phyloP scores from a whole-genome alignment of 2,329 filamentous ascomycete genomes.

The Alternaria metachromatica region DNA sequence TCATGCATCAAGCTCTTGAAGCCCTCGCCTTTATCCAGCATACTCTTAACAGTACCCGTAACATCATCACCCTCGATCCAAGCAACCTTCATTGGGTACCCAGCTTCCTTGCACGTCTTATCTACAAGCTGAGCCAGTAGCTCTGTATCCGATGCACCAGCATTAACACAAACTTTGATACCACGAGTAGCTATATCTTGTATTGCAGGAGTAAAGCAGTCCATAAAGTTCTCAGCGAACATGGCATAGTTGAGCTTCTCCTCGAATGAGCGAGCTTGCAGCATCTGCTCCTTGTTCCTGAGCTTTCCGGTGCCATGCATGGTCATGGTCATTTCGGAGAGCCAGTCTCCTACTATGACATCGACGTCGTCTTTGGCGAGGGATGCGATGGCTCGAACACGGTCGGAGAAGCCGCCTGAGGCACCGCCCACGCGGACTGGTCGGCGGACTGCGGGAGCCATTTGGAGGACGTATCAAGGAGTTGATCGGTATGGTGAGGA shows the following conservation, averaged over 20 bases:
- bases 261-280: slow-evolving; percentile 52
- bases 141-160: slow-evolving; percentile 40
- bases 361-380: slow-evolving; percentile 49
- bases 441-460: slow-evolving; percentile 31
- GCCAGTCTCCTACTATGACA: slow-evolving; percentile 44
- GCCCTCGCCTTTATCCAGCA: slow-evolving; percentile 47
- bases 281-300: slow-evolving; percentile 47
- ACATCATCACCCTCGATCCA: slow-evolving; percentile 55
- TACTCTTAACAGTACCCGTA: slow-evolving; percentile 43
- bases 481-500: neutral
- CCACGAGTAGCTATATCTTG: slow-evolving; percentile 35
- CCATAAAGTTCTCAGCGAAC: slow-evolving; percentile 54
- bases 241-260: slow-evolving; percentile 36
- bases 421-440: slow-evolving; percentile 53
- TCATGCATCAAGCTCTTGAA: slow-evolving; percentile 49
- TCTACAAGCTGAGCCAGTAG: slow-evolving; percentile 33
- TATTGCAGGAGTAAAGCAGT: slow-evolving; percentile 53
- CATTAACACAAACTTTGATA: slow-evolving; percentile 43
- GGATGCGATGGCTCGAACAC: slow-evolving; percentile 51
- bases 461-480: slow-evolving; percentile 6
- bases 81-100: slow-evolving; percentile 40
- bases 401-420: slow-evolving; percentile 54
- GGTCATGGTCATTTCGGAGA: slow-evolving; percentile 42
- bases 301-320: slow-evolving; percentile 35
- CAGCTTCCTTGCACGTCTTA: slow-evolving; percentile 34